Conservation (phyloP, 176 grass and related monocot genomes). For the Cenchrus fungigraminus region DNA sequence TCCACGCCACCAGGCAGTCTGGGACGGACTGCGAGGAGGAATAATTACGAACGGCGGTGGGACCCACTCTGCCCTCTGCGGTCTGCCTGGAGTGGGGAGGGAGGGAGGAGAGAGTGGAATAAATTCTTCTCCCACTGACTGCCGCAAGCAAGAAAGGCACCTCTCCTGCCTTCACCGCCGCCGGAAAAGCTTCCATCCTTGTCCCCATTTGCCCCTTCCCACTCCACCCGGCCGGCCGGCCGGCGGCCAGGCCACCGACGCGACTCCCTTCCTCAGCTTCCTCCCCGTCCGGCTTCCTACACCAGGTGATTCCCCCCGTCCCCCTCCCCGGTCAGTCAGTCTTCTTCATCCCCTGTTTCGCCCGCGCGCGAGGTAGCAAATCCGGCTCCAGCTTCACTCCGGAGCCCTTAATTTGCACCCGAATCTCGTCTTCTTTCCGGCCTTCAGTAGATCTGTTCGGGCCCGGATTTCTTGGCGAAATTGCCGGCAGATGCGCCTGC, state of each 20-base stretch:
- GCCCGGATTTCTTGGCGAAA: not conserved
- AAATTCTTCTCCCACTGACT: slow-evolving; percentile 44
- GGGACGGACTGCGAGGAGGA: too few relatives aligned
- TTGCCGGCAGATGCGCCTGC: not conserved
- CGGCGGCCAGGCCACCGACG: not conserved
- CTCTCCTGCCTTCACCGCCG: not conserved
- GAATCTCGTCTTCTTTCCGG: not conserved
- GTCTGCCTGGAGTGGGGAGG: too few relatives aligned
- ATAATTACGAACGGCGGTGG: too few relatives aligned
- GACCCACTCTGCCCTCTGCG: too few relatives aligned
- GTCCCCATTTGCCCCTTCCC: slow-evolving; percentile 25
- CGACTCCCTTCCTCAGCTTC: too few relatives aligned
- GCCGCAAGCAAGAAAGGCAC: slow-evolving; percentile 31
- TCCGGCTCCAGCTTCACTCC: not conserved
- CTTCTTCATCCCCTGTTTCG: not conserved
- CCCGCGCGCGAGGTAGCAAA: not conserved
- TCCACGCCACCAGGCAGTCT: too few relatives aligned
- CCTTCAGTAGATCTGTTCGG: slow-evolving; percentile 12
- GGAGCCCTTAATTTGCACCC: too few relatives aligned
- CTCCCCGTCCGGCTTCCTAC: not conserved
- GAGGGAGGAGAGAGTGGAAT: slow-evolving; percentile 1
- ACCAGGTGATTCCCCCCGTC: slow-evolving; percentile 2
- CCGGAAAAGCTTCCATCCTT: slow-evolving; percentile 19
- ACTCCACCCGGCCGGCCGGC: not conserved
- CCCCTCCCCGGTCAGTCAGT: not conserved